These are phyloP conservation scores for Linum lewisii DNA, from an alignment of 345 rosid genomes.

Conservation along the genomic window DNA sequence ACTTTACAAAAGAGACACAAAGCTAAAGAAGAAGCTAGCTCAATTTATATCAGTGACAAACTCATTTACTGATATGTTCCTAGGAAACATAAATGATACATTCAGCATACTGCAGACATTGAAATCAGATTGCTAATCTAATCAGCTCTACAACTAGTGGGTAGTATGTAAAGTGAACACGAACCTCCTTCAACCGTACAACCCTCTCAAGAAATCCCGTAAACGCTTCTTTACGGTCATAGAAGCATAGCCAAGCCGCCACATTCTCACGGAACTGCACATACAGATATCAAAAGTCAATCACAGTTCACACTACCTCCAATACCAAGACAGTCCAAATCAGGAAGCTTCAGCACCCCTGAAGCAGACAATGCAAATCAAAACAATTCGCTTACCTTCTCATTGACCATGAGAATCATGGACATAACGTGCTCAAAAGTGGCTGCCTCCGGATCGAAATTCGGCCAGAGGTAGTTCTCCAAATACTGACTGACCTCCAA, in stretches of 20 bases:
- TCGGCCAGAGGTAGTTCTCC: constrained; percentile 95
- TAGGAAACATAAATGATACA: neutral
- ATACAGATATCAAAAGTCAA: neutral
- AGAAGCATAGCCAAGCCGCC: constrained; percentile 92
- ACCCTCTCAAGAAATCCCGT: constrained; percentile 70
- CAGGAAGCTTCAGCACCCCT: neutral
- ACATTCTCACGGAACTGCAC: constrained; percentile 94
- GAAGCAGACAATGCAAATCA: neutral
- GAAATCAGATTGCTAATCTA: too few species aligned
- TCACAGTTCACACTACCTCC: neutral
- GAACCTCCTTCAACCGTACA: constrained; percentile 82
- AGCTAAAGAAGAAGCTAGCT: neutral
- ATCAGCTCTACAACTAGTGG: neutral
- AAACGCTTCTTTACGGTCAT: constrained; percentile 64
- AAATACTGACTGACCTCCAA: constrained; percentile 92
- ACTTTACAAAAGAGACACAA: neutral
- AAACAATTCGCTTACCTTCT: constrained; percentile 40
- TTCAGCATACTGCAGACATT: neutral
- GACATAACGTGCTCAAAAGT: constrained; percentile 94
- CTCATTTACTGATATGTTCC: neutral
- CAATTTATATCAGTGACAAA: neutral
- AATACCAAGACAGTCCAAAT: neutral
- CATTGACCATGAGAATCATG: constrained; percentile 93
- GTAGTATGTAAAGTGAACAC: constrained; percentile 13
- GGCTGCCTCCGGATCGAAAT: constrained; percentile 66